Evolutionary conservation across 108 stramenopile species (phyloP), one percentile per base, ranked within the genome.

Genomic region (Fragilaria crotonensis): DNA sequence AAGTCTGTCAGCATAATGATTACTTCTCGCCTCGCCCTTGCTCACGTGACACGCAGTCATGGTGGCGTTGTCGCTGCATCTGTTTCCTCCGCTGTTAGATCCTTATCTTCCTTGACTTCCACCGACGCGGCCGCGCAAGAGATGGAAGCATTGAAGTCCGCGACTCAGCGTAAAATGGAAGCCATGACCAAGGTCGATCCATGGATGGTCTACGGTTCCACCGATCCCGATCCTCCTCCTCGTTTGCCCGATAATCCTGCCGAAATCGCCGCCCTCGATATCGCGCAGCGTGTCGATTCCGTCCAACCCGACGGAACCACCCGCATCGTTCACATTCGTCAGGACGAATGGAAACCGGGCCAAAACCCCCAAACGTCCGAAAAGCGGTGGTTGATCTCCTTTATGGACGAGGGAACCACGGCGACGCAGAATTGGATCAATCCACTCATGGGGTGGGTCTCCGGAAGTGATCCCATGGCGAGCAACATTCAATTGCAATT

Each of bases 401-500:
- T 90, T 63, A 70, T 80, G 52, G 85, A 90, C 52, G 70, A 75
- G 59, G 86, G 84, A 11, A 80, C 76, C 18, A 71, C 68, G 11
- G 36, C 36, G 14, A 76, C 70, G 4, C 79, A 87, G 48, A 84
- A 73, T 45, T 93, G 87, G 85, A 74, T 67, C 33, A 99, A 99
- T 69, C 86, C 94, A 21, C 85, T 99, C 59, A 97, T 97, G 98
- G 95, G 95, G 25, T 99, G 95, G 94, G 89, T 83, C 30, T 79
- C 78, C 48, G 81, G 83, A 19, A 84, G 84, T 30, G 98, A 99
- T 71, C 93, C 98, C 50, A 72, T 97, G 64, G 77, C 86, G 29
- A 88, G 73, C 54, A 88, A 78, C 47, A 67, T 71, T 52, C 57
- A 77, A 14, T 71, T 72, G 47, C 87, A 81, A 29, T 67, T 91